Evolutionary conservation across 352 stramenopile species (phyloP).

Genomic region (Phytophthora hybrid): DNA sequence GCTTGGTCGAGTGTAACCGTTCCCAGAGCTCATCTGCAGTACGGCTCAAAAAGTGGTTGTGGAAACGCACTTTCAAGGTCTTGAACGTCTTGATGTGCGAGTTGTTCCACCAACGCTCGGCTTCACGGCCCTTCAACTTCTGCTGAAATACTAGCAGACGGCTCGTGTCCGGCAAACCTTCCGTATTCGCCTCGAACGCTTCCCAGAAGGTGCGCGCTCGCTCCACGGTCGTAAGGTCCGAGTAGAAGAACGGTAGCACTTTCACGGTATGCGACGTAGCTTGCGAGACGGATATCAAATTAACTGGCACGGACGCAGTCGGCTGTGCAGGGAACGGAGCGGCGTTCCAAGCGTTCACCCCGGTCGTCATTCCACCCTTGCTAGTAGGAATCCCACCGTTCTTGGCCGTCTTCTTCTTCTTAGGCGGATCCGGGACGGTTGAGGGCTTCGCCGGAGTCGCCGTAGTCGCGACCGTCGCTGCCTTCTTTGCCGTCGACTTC

Average conservation of each 20-base stretch:
- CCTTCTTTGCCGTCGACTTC: background rate
- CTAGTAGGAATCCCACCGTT: background rate
- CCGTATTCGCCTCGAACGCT: background rate
- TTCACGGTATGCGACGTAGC: background rate
- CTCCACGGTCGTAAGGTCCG: background rate
- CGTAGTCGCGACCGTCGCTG: no score
- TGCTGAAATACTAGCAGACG: background rate
- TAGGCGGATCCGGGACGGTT: no score
- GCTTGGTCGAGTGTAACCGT: background rate
- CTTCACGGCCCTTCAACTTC: conserved; percentile 1
- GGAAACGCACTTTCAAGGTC: background rate
- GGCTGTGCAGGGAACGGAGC: background rate
- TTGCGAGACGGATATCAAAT: background rate
- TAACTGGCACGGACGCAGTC: background rate
- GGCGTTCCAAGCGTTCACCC: background rate
- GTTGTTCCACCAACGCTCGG: conserved; percentile 4
- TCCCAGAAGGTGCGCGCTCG: conserved; percentile 3
- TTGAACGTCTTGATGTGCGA: background rate
- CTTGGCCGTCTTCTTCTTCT: background rate
- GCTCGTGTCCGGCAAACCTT: background rate
- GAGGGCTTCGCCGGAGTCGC: no score
- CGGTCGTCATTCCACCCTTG: no score
- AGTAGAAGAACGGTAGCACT: background rate
- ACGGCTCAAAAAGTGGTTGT: conserved; percentile 5
- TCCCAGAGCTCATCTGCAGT: conserved; percentile 4